Evolutionary conservation across 352 stramenopile genomes (phyloP).

Genomic region (Phytophthora fragariae): DNA sequence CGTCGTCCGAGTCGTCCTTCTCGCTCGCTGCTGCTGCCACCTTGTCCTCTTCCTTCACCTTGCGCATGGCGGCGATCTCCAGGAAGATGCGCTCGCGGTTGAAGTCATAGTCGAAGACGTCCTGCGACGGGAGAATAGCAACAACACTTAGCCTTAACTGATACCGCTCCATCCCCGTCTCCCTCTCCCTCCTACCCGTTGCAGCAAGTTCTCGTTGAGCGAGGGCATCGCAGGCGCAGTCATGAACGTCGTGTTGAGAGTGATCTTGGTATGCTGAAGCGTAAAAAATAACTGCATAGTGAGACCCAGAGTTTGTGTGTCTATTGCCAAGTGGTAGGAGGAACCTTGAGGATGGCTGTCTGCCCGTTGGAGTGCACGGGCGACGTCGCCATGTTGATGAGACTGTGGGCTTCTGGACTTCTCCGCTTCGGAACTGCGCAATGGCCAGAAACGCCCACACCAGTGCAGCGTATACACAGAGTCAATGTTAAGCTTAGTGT

Average conservation of each 20-base stretch:
- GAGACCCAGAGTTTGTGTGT: neutral
- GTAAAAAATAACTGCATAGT: neutral
- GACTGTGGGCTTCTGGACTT: neutral
- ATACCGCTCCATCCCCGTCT: neutral
- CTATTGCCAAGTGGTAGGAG: neutral
- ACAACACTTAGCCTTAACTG: neutral
- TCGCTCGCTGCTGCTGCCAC: slow-evolving; percentile 20
- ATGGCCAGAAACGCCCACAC: neutral
- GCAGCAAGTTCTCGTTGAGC: slow-evolving; percentile 68
- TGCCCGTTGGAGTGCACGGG: slow-evolving; percentile 41
- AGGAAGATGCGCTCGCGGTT: slow-evolving; percentile 72
- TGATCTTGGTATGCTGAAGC: slow-evolving; percentile 59
- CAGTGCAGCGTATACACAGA: neutral
- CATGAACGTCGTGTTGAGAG: slow-evolving; percentile 63
- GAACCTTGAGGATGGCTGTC: slow-evolving; percentile 43
- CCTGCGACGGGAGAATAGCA: slow-evolving; percentile 31
- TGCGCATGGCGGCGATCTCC: slow-evolving; percentile 65
- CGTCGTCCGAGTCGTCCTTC: slow-evolving; percentile 46
- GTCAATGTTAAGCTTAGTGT: neutral
- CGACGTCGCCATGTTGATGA: slow-evolving; percentile 41
- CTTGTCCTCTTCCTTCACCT: slow-evolving; percentile 42
- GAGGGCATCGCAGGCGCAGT: slow-evolving; percentile 46
- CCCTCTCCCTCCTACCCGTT: slow-evolving; percentile 40
- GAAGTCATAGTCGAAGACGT: slow-evolving; percentile 83
- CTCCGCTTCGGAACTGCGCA: neutral